Evolutionary conservation across 2,329 filamentous ascomycete species (phyloP).

Genomic region (Akanthomyces lecanii): DNA sequence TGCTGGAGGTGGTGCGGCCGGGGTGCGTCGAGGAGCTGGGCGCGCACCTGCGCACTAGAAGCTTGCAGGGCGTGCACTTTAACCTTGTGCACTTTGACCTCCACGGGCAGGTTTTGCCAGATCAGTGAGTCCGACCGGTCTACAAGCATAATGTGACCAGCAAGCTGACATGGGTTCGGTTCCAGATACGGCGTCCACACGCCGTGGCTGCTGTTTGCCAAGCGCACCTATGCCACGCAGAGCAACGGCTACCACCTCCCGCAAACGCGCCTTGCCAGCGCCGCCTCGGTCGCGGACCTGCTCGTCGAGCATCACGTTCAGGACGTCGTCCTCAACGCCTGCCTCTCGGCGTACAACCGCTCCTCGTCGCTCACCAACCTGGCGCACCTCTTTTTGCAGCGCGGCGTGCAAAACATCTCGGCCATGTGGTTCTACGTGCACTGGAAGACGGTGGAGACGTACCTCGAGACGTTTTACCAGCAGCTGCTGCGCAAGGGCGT

Average conservation of each 20-base stretch:
- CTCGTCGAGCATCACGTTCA: slow-evolving; percentile 24
- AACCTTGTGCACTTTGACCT: slow-evolving; percentile 29
- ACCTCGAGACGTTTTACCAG: slow-evolving; percentile 26
- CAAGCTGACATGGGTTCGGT: neutral
- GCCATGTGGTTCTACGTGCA: slow-evolving; percentile 31
- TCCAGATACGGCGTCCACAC: slow-evolving; percentile 21
- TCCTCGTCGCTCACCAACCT: slow-evolving; percentile 24
- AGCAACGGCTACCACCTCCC: slow-evolving; percentile 21
- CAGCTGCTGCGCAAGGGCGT: slow-evolving; percentile 25
- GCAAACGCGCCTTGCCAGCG: slow-evolving; percentile 24
- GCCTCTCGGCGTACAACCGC: slow-evolving; percentile 28
- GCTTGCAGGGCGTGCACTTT: slow-evolving; percentile 23
- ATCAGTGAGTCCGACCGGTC: slow-evolving; percentile 21
- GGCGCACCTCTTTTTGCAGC: slow-evolving; percentile 27
- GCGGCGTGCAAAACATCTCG: slow-evolving; percentile 26
- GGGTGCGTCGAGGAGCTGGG: slow-evolving; percentile 25
- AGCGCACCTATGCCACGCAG: slow-evolving; percentile 18
- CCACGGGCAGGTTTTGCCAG: slow-evolving; percentile 25
- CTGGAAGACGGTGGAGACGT: slow-evolving; percentile 27
- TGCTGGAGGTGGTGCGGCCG: slow-evolving; percentile 25
- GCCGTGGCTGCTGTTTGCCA: slow-evolving; percentile 27
- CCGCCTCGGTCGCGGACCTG: slow-evolving; percentile 23
- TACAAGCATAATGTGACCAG: too few species aligned
- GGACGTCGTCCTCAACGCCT: slow-evolving; percentile 29
- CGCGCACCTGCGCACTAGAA: slow-evolving; percentile 22